These are phyloP conservation scores for Melanogaster broomeanus DNA, from an alignment of 768 basidiomycete species.

Conservation along the genomic window DNA sequence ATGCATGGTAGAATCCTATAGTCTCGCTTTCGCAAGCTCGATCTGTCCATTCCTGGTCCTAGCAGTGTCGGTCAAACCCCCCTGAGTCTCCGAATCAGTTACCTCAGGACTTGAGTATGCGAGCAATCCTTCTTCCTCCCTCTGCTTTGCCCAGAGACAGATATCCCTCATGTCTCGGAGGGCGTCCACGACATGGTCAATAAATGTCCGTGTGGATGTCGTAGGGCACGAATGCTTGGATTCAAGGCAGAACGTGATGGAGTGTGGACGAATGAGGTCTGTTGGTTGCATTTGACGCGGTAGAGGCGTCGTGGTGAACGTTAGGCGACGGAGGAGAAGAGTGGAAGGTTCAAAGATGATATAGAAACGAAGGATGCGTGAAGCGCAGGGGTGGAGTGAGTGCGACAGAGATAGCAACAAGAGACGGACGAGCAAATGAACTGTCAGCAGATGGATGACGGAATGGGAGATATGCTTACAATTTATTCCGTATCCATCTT, in stretches of 20 bases:
- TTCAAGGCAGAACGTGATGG: conserved; percentile 93
- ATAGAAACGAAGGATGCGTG: too few species aligned
- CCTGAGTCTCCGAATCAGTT: neutral
- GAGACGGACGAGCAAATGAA: neutral
- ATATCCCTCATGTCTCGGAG: conserved; percentile 69
- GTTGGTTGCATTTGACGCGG: neutral
- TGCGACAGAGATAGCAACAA: too few species aligned
- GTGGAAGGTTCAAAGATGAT: neutral
- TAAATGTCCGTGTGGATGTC: conserved; percentile 75
- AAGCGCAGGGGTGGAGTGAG: neutral
- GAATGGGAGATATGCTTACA: conserved; percentile 52
- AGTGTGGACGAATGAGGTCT: conserved; percentile 81
- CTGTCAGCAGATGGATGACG: neutral
- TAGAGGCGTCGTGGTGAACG: conserved; percentile 17
- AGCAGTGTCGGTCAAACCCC: neutral
- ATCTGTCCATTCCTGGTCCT: neutral
- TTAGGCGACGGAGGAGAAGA: neutral
- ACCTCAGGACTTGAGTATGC: neutral
- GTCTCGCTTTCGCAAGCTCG: conserved; percentile 14
- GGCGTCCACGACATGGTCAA: conserved; percentile 58
- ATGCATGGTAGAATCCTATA: conserved; percentile 5
- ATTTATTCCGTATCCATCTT: conserved; percentile 92
- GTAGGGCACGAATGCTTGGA: conserved; percentile 70
- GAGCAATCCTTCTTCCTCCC: conserved; percentile 5
- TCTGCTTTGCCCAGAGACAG: conserved; percentile 33